Evolutionary conservation across 2,329 filamentous ascomycete species (phyloP).

Genomic region (Colletotrichum sidae): DNA sequence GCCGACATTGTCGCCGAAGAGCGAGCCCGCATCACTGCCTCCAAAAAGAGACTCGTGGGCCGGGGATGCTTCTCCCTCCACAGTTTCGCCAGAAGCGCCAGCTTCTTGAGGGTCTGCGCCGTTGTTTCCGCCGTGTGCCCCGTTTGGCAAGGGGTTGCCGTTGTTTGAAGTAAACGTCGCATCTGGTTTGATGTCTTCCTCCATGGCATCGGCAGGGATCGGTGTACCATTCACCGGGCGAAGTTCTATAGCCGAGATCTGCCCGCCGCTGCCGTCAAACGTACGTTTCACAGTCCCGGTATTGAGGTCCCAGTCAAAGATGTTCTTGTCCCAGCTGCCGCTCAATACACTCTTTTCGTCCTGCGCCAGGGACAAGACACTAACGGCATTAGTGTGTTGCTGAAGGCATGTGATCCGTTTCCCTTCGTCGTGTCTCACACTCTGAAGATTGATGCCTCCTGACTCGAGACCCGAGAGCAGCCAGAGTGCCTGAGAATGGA

Average conservation of each 20-base stretch:
- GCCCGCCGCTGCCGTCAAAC: constrained; percentile 82
- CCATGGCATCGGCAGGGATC: constrained; percentile 77
- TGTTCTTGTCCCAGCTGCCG: constrained; percentile 95
- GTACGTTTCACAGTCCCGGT: constrained; percentile 80
- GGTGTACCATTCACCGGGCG: constrained; percentile 81
- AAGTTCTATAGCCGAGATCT: constrained; percentile 90
- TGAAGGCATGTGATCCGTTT: constrained; percentile 86
- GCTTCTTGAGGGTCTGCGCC: constrained; percentile 9
- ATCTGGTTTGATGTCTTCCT: constrained; percentile 68
- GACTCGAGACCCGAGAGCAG: constrained; percentile 90
- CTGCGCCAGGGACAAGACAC: constrained; percentile 81
- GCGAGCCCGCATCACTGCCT: constrained; percentile 81
- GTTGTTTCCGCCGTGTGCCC: constrained; percentile 48
- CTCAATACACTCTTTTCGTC: constrained; percentile 91
- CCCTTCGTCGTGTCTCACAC: constrained; percentile 93
- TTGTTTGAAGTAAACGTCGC: constrained; percentile 82
- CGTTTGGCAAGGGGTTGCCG: constrained; percentile 67
- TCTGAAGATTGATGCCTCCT: constrained; percentile 92
- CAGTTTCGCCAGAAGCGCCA: constrained; percentile 54
- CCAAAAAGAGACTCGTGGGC: constrained; percentile 85
- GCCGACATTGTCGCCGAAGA: constrained; percentile 83
- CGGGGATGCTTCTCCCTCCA: constrained; percentile 74
- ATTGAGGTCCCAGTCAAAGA: constrained; percentile 95
- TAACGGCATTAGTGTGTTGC: constrained; percentile 91
- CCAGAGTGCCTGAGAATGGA: constrained; percentile 92